Evolutionary conservation across 2,329 filamentous ascomycete genomes (phyloP), one percentile per base, ranked within the genome.

Genomic region (Pseudovirgaria hyperparasitica): DNA sequence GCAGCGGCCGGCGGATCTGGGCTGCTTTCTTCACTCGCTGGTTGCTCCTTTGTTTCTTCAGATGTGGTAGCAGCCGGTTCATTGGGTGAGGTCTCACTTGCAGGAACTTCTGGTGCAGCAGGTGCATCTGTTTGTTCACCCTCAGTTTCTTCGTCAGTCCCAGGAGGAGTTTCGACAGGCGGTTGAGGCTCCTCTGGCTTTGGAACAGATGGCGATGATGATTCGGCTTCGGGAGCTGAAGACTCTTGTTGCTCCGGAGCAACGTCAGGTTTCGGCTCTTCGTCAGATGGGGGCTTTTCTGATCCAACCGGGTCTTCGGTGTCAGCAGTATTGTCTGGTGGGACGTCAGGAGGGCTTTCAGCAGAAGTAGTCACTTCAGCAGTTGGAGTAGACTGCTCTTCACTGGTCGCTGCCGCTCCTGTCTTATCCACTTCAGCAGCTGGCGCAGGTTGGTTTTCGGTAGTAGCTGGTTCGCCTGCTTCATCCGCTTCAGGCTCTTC

Each of bases 101-200:
- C 9, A 20, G 19, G 9, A 20, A 20, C 9, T n/a, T 20, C n/a
- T 20, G 19, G 9, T 20, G 9, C 18, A 4, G 26, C 16, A n/a
- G 18, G 15, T 6, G n/a, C 11, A 11, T 32, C 33, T 16, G 30
- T 27, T 5, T 7, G 19, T 9, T 27, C 10, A 11, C 17, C 15
- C n/a, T 6, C 11, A 10, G 27, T n/a, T 20, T 20, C 19, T n/a
- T 9, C 9, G n/a, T 9, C 19, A 20, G 19, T 9, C 19, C 30
- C 28, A n/a, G n/a, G n/a, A n/a, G n/a, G n/a, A n/a, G n/a, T n/a
- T n/a, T n/a, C n/a, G 9, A 16, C 21, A 8, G 20, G n/a, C n/a
- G n/a, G n/a, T n/a, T n/a, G n/a, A 21, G 13, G 13, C 19, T 20
- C 19, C n/a, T 23, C 19, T n/a, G 19, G n/a, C n/a, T n/a, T n/a